Evolutionary conservation across 495 filamentous ascomycete genomes (phyloP), one percentile per base, ranked within the genome.

Genomic region (Talaromyces wortmannii): DNA sequence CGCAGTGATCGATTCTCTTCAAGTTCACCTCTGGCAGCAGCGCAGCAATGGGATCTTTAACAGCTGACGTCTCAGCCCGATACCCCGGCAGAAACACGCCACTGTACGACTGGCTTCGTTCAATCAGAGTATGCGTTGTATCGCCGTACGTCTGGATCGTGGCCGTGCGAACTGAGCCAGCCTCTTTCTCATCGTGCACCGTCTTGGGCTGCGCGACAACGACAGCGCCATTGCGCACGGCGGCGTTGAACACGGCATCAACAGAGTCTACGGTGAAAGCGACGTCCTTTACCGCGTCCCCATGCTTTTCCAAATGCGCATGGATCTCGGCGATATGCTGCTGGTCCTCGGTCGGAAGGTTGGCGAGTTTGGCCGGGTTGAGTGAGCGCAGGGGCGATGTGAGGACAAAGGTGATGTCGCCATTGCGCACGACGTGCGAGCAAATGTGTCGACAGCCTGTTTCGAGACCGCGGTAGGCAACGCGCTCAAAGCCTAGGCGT

Each of bases 231-330:
- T 83, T 82, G 56, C 72, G 67, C 5, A 95, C 74, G 3, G 91
- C 91, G 47, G 77, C 75, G 36, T 69, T 58, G 64, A 86, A 97
- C 0, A 95, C 86, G 4, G 80, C 85, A 43, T 83, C 80, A 11
- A 91, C 89, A 62, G 85, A 78, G 65, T 97, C 91, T 17, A 97
- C 91, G 66, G 92, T 87, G 61, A 96, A 97, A 4, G 92, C 83
- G 6, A 95, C 90, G 67, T 94, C 91, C 69, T 91, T 94, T 45
- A 96, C 92, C 0, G 81, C 91, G 69, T 97, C 91, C 13, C 91
- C 92, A 63, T 96, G 91, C 54, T 80, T 74, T 65, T 87, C 83
- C 30, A 91, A 76, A 62, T 96, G 91, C 5, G 66, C 71, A 65
- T 92, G 80, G 55, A 96, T 88, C 53, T 90, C 86, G 30, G 69